Conservation (phyloP, 352 stramenopile genomes). For the Globisporangium canariense region DNA sequence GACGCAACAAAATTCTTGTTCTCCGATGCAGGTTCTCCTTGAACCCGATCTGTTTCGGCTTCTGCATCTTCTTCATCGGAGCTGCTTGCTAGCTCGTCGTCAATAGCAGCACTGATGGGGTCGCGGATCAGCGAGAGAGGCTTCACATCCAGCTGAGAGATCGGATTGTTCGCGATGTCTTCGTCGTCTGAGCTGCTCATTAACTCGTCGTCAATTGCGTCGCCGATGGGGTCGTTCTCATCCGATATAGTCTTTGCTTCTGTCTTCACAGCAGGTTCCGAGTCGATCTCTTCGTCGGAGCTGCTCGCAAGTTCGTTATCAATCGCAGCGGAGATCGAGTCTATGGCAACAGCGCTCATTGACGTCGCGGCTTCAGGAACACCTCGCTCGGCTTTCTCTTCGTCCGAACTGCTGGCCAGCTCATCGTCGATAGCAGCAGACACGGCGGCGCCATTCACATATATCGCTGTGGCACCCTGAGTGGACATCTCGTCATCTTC, state of each 20-base stretch:
- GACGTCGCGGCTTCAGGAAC: background rate
- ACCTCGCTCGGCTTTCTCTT: conserved; percentile 15
- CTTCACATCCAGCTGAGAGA: background rate
- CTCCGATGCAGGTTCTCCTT: background rate
- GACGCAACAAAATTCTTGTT: background rate
- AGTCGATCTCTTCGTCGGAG: background rate
- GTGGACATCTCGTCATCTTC: conserved; percentile 1
- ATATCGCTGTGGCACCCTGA: conserved; percentile 9
- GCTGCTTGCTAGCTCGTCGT: conserved; percentile 28
- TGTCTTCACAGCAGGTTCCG: background rate
- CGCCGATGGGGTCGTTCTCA: conserved; percentile 20
- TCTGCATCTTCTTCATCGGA: conserved; percentile 23
- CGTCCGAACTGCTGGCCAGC: conserved; percentile 25
- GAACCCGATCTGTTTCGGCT: background rate
- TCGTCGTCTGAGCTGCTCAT: conserved; percentile 28
- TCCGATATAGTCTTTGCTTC: background rate
- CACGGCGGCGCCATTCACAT: conserved; percentile 16
- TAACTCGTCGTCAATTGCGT: conserved; percentile 36
- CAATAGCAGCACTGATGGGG: conserved; percentile 21
- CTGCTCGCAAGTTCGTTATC: background rate
- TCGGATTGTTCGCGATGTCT: background rate
- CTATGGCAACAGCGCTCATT: background rate
- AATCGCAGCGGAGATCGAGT: background rate
- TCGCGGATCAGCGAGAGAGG: conserved; percentile 1
- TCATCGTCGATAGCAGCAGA: conserved; percentile 36